phyloP scores from a whole-genome alignment of 139 green algal species.

The Ettlia oleoabundans region DNA sequence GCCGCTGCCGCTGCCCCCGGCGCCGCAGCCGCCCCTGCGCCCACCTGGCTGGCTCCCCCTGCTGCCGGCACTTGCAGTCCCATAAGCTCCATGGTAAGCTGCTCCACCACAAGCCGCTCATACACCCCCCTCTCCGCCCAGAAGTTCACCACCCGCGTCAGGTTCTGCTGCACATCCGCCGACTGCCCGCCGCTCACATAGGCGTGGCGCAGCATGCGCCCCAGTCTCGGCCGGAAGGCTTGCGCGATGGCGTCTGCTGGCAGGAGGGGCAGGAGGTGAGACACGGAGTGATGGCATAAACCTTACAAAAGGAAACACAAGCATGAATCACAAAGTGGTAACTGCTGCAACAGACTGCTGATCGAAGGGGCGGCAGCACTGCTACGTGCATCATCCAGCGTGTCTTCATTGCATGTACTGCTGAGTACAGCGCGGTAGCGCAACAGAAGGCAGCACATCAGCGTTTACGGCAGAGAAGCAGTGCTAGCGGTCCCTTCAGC shows the following conservation, averaged over 20 bases:
- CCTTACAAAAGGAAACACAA: neutral
- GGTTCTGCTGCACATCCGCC: slow-evolving; percentile 26
- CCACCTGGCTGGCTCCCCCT: neutral
- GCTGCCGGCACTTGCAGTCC: slow-evolving; percentile 38
- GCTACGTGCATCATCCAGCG: too few relatives aligned
- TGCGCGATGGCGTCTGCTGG: slow-evolving; percentile 9
- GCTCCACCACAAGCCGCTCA: neutral
- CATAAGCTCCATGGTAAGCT: slow-evolving; percentile 9
- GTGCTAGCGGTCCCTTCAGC: neutral
- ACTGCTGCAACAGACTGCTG: too few relatives aligned
- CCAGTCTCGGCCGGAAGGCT: slow-evolving; percentile 50
- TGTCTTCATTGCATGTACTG: too few relatives aligned
- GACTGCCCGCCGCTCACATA: slow-evolving; percentile 14
- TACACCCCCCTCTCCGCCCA: slow-evolving; percentile 40
- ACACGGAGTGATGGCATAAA: neutral
- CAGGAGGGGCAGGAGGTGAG: neutral
- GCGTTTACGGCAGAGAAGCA: too few relatives aligned
- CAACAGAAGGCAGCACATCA: too few relatives aligned
- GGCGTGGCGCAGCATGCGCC: slow-evolving; percentile 35
- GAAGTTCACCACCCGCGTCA: slow-evolving; percentile 38
- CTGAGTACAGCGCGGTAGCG: too few relatives aligned
- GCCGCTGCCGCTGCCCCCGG: neutral
- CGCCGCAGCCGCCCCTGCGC: neutral
- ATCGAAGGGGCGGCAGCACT: too few relatives aligned
- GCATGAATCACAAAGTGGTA: neutral